Percentiles rank a stretch among this genome's conserved stretches.
These are phyloP conservation scores for Geosmithia flava DNA, from an alignment of 2,329 filamentous ascomycete species.

Conservation along the genomic window DNA sequence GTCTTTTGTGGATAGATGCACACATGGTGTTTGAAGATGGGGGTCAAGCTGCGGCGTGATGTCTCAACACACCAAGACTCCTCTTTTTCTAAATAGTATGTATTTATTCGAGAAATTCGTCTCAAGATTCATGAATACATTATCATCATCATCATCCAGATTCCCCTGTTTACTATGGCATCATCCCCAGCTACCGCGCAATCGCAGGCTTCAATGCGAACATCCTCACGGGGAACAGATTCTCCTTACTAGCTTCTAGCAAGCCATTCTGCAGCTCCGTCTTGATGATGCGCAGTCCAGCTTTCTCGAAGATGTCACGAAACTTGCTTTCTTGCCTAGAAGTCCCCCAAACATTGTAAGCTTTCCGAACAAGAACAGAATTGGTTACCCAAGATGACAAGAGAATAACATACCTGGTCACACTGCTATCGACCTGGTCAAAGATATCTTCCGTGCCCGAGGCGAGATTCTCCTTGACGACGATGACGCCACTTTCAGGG, in stretches of 20 bases:
- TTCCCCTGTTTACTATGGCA: background rate
- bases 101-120: no score
- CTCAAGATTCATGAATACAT: no score
- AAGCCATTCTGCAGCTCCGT: conserved; percentile 65
- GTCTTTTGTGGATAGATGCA: no score
- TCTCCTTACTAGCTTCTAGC: conserved; percentile 31
- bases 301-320: conserved; percentile 52
- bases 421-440: conserved; percentile 63
- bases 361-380: background rate
- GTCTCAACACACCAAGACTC: no score
- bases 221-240: conserved; percentile 59
- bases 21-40: no score
- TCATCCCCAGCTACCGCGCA: background rate
- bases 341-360: conserved; percentile 1
- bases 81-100: no score
- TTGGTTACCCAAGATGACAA: background rate
- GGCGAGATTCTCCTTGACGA: conserved; percentile 56
- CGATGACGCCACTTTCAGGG: conserved; percentile 17
- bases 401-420: conserved; percentile 45
- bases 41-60: no score
- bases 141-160: no score
- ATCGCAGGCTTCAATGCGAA: conserved; percentile 55
- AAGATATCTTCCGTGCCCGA: conserved; percentile 50
- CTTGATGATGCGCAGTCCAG: conserved; percentile 54
- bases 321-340: conserved; percentile 60